Evolutionary conservation across 2,329 filamentous ascomycete genomes (phyloP).

Genomic region (Mycosphaerella sp.): DNA sequence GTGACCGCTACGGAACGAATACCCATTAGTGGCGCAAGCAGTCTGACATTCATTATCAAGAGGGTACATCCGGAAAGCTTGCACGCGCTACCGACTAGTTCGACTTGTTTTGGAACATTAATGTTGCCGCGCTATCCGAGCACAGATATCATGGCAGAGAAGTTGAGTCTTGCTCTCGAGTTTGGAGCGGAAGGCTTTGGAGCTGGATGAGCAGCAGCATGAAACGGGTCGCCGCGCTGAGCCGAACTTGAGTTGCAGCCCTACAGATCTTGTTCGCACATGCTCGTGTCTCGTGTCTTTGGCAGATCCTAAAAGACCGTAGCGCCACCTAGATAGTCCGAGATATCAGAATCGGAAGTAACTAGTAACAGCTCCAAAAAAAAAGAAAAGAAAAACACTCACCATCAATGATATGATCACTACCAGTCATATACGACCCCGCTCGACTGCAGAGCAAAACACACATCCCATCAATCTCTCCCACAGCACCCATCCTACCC

Average conservation of each 20-base stretch:
- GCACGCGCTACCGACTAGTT: slow-evolving; percentile 67
- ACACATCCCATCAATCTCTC: slow-evolving; percentile 36
- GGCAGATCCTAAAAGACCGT: slow-evolving; percentile 30
- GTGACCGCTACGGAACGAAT: slow-evolving; percentile 89
- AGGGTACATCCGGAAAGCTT: slow-evolving; percentile 62
- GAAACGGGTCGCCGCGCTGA: no score
- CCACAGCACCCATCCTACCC: slow-evolving; percentile 37
- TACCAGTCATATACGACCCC: slow-evolving; percentile 36
- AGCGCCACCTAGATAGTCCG: slow-evolving; percentile 22
- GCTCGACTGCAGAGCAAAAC: slow-evolving; percentile 35
- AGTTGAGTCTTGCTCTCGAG: slow-evolving; percentile 77
- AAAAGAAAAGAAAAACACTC: neutral
- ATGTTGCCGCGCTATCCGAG: slow-evolving; percentile 76
- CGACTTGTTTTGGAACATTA: slow-evolving; percentile 89
- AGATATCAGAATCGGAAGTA: neutral
- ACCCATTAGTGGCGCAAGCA: slow-evolving; percentile 77
- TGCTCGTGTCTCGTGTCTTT: neutral
- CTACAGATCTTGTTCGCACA: neutral
- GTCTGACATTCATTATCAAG: slow-evolving; percentile 77
- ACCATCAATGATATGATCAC: slow-evolving; percentile 36
- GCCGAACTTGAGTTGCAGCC: no score
- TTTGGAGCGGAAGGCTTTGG: slow-evolving; percentile 81
- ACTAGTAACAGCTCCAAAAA: no score
- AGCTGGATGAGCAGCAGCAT: slow-evolving; percentile 20
- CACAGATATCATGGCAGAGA: slow-evolving; percentile 63